These are phyloP conservation scores for Neoscytalidium dimidiatum DNA, from an alignment of 2,329 filamentous ascomycete genomes.

Conservation along the genomic window DNA sequence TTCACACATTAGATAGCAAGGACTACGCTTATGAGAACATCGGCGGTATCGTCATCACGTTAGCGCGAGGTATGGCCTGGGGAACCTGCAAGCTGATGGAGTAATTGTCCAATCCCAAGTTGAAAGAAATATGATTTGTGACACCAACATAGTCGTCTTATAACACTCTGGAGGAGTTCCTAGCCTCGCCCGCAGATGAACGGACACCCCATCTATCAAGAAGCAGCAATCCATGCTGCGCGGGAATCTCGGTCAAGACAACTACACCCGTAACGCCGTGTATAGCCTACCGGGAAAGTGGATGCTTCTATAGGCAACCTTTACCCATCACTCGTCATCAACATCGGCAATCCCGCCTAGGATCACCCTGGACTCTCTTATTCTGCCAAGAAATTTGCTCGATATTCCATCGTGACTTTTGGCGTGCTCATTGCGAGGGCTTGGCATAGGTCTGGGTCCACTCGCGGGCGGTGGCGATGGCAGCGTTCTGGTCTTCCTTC, in stretches of 20 bases:
- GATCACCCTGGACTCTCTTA: background rate
- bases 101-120: too few relatives aligned
- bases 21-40: too few relatives aligned
- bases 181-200: background rate
- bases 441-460: conserved; percentile 84
- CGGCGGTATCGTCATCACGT: too few relatives aligned
- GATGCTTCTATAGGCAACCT: conserved; percentile 17
- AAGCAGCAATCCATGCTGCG: background rate
- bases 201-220: conserved; percentile 1
- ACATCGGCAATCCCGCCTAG: background rate
- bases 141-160: background rate
- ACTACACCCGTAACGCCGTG: conserved; percentile 15
- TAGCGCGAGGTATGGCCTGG: too few relatives aligned
- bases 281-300: conserved; percentile 14
- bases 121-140: too few relatives aligned
- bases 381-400: background rate
- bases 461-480: conserved; percentile 87
- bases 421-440: conserved; percentile 23
- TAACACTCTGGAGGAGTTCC: background rate
- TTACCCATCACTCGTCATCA: conserved; percentile 14
- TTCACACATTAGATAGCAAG: too few relatives aligned
- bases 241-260: conserved; percentile 6
- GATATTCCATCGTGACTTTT: background rate
- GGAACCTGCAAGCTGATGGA: too few relatives aligned
- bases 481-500: conserved; percentile 93